Base-by-base conservation (phyloP, 805 yeast species). In the Pichia thaimueangensis region DNA sequence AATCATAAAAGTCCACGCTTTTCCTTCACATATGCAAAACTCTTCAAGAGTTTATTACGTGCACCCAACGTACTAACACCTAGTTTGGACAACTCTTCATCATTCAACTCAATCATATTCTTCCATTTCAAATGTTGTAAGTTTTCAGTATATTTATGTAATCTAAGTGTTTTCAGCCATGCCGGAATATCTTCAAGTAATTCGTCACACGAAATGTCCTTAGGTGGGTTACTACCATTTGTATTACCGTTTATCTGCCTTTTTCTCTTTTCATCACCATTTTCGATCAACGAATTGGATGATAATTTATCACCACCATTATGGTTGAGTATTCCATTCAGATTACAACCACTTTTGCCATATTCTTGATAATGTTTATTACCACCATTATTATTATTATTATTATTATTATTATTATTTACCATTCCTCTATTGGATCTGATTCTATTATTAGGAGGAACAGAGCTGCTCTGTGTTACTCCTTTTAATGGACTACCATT, bases 51-150 rank as follows among this genome's bases (percentile, higher is more conserved):
- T 65, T 93, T 93, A 44, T 97, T 76, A 49, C 99, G 72, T 0
- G 99, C 99, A 6, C 99, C 99, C 51, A 93, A 71, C 0, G 98
- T 97, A 51, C 80, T 76, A 31, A 93, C 96, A 6, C 99, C 99
- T 45, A 79, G 71, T 4, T 70, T 71, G 50, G 82, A 87, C 54
- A 93, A 70, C 45, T 78, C 75, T 5, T 65, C 73, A 58, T 91
- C 96, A 46, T 69, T 69, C 50, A 85, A 68, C 50, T 76, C 76
- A 45, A 93, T 74, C 67, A 93, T 71, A 35, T 82, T 85, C 48
- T 73, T 68, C 97, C 98, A 93, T 21, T 74, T 70, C 49, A 82
- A 69, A 47, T 78, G 80, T 54, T 82, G 77, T 49, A 93, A 70
- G 45, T 84, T 83, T 28, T 80, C 88, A 1, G 97, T 89, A 66